A percentile compares a stretch with the other conserved stretches of the same genome.
phyloP scores from a whole-genome alignment of 345 rosid genomes.

The Populus pruinosa region DNA sequence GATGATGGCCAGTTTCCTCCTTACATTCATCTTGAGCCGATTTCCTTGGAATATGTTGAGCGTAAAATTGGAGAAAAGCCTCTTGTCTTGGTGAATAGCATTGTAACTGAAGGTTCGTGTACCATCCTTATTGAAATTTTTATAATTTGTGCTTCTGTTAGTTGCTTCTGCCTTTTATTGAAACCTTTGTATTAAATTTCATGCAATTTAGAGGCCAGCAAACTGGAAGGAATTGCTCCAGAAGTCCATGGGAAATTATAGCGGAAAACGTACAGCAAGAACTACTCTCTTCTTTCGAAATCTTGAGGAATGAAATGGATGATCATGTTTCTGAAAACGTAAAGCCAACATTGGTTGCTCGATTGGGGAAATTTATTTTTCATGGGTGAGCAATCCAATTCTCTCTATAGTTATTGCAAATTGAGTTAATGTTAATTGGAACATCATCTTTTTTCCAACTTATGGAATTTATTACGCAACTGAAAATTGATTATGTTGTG shows the following conservation, averaged over 20 bases:
- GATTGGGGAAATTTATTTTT: slow-evolving; percentile 54
- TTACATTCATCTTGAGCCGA: slow-evolving; percentile 28
- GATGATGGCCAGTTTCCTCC: slow-evolving; percentile 33
- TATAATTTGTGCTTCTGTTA: not conserved
- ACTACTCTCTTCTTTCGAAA: slow-evolving; percentile 38
- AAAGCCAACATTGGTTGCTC: slow-evolving; percentile 48
- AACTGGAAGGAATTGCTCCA: slow-evolving; percentile 6
- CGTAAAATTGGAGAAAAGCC: slow-evolving; percentile 30
- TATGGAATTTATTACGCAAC: not conserved
- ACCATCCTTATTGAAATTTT: not conserved
- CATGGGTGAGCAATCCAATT: slow-evolving; percentile 33
- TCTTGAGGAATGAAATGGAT: slow-evolving; percentile 27
- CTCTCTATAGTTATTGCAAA: not conserved
- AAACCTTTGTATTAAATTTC: not conserved
- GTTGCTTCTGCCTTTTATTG: not conserved
- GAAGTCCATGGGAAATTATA: slow-evolving; percentile 37
- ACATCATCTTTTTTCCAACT: too few relatives aligned
- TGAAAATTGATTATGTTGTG: not conserved
- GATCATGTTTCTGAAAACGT: slow-evolving; percentile 9
- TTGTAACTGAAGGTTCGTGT: slow-evolving; percentile 27
- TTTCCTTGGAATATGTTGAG: slow-evolving; percentile 33
- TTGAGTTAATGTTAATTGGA: not conserved
- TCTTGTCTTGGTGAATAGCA: slow-evolving; percentile 31
- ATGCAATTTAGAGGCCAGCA: slow-evolving; percentile 15
- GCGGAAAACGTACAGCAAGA: slow-evolving; percentile 49